Base-by-base conservation (phyloP, 2,329 filamentous ascomycete species). In the Penicillium sp. region DNA sequence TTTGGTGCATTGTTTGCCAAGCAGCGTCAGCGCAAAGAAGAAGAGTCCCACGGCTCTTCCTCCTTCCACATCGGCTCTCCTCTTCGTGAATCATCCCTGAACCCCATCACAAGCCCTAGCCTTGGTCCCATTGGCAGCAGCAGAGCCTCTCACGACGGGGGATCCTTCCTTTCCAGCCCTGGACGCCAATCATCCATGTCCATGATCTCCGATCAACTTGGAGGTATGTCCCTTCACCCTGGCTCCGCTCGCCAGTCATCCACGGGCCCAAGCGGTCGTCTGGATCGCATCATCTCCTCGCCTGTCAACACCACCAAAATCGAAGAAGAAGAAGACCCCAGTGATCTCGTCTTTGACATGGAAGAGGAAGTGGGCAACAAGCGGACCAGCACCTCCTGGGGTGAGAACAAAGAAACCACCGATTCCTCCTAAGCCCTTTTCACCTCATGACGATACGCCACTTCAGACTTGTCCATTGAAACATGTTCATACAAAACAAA, bases 21-120 rank as follows among this genome's bases (percentile, higher is more conserved):
- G 57, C 79, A 75, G 65, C 74, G 76, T 55, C 79, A 75, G 61
- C 78, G 74, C 56, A 80, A 81, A 47, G 79, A 83, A 53, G 76
- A 79, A 54, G 79, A 81, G 54, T 71, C 68, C 29, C 71, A 67
- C 67, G 75, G 66, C 48, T 78, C 77, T 16, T 79, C 79, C 1
- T 79, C 84, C 50, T 82, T 83, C 42, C 83, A 86, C 64, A 80
- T 88, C 42, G 86, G 86, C 36, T 88, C 86, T 3, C 86, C 86
- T 9, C 78, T 88, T 0, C 83, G 85, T 47, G 85, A 87, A 65
- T 84, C 83, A 2, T 80, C 78, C 6, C 68, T 83, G 34, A 77
- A 80, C 59, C 71, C 77, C 43, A 76, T 72, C 44, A 76, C 75
- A 24, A 82, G 77, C 56, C 79, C 80, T n/a, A 75, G 76, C 22